Evolutionary conservation across 148 eudicot species (phyloP).

Genomic region (Rhododendron mucronatum): DNA sequence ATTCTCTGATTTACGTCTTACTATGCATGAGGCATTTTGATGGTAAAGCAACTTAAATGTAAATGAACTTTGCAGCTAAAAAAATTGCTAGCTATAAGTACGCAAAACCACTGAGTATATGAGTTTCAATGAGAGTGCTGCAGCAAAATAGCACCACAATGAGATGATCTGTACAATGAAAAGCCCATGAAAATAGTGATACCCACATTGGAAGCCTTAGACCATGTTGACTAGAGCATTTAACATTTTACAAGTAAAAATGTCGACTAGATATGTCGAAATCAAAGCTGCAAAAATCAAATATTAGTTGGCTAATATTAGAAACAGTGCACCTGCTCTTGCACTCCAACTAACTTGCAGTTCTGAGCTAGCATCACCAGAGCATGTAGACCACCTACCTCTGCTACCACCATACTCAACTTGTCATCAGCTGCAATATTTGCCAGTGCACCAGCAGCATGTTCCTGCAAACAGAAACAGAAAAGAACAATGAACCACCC

Average conservation of each 20-base stretch:
- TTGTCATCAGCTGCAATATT: constrained; percentile 94
- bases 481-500: neutral
- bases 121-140: neutral
- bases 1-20: neutral
- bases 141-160: constrained; percentile 4
- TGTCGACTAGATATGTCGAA: neutral
- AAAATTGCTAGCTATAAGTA: neutral
- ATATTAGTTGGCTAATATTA: neutral
- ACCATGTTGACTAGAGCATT: neutral
- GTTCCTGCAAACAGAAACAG: constrained; percentile 54
- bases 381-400: constrained; percentile 83
- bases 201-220: neutral
- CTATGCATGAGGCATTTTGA: neutral
- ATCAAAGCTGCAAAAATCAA: neutral
- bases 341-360: constrained; percentile 86
- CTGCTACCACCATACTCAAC: constrained; percentile 87
- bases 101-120: neutral
- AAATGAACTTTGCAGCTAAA: neutral
- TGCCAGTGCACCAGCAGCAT: constrained; percentile 93
- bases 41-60: neutral
- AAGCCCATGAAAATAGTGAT: neutral
- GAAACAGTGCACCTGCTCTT: constrained; percentile 65
- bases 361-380: constrained; percentile 76
- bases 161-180: neutral
- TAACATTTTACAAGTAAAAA: neutral